These are phyloP conservation scores for Backusella tarrabulga DNA, from an alignment of 192 early-diverging fungal genomes.

Conservation along the genomic window DNA sequence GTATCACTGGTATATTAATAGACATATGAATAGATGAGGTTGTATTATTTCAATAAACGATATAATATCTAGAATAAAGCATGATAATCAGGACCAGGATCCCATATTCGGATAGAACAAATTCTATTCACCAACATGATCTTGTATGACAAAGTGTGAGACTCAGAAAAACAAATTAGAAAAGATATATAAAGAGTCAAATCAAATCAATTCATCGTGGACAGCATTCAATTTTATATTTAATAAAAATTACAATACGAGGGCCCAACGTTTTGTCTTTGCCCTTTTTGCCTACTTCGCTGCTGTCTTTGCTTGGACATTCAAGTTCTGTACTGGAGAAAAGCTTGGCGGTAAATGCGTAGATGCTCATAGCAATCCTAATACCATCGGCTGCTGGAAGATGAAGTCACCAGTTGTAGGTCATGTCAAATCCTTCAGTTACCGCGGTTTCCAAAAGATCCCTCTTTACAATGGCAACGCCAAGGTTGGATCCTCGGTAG, in stretches of 20 bases:
- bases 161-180: background rate
- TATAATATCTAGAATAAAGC: background rate
- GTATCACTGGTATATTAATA: background rate
- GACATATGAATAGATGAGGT: background rate
- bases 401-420: background rate
- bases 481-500: background rate
- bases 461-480: background rate
- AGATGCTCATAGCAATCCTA: background rate
- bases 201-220: background rate
- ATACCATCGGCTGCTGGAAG: background rate
- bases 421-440: background rate
- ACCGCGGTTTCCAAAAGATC: background rate
- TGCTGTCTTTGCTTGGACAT: background rate
- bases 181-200: background rate
- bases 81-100: background rate
- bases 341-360: background rate
- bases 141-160: background rate
- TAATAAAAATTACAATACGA: background rate
- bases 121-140: background rate
- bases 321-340: background rate
- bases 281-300: background rate
- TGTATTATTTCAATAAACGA: background rate
- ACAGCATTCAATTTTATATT: background rate
- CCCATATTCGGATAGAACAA: background rate
- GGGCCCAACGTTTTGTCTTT: background rate